These are phyloP conservation scores for Syzygium grande DNA, from an alignment of 345 rosid genomes.

Conservation along the genomic window DNA sequence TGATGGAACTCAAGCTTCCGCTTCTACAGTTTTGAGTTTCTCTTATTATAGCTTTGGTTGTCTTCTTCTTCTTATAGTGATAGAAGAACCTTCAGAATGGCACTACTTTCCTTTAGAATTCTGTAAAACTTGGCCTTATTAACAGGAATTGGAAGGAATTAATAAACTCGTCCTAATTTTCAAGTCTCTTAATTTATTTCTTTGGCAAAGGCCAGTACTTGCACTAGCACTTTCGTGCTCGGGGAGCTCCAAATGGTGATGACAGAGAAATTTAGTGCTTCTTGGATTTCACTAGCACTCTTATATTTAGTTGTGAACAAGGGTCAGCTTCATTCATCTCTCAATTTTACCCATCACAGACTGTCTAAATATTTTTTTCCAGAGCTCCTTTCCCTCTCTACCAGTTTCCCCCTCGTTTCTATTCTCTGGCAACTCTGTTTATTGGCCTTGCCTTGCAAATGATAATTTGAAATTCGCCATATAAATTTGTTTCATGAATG, in stretches of 20 bases:
- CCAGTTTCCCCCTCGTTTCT: background rate
- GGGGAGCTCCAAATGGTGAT: background rate
- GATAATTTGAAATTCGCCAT: background rate
- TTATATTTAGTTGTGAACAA: background rate
- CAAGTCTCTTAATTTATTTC: background rate
- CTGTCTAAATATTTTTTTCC: background rate
- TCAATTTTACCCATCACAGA: background rate
- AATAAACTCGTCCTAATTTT: background rate
- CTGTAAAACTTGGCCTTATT: background rate
- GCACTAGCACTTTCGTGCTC: background rate
- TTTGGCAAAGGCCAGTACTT: background rate
- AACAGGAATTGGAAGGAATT: background rate
- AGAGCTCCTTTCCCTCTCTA: background rate
- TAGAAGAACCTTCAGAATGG: background rate
- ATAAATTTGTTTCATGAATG: background rate
- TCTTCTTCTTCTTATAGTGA: background rate
- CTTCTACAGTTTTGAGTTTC: background rate
- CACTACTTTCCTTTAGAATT: background rate
- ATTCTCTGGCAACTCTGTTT: background rate
- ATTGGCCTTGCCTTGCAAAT: background rate
- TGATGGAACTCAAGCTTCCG: background rate
- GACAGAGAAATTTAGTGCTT: background rate
- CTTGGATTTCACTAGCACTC: background rate
- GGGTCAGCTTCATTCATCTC: background rate
- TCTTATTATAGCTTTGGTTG: background rate